Evolutionary conservation across 768 basidiomycete species (phyloP).

Genomic region (Boletus reticulatus): DNA sequence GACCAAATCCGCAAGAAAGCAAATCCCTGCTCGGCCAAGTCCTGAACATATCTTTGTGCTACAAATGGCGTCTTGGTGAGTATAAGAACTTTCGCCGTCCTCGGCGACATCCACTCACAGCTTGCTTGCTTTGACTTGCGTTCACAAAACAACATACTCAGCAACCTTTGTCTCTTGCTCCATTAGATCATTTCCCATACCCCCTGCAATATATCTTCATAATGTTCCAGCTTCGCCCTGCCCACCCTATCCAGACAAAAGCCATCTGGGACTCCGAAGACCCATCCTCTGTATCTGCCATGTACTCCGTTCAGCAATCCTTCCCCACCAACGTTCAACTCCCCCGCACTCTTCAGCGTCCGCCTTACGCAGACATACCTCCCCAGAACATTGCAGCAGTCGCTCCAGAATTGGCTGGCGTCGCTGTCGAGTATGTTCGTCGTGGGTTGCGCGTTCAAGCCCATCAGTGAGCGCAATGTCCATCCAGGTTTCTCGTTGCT

Average conservation of each 20-base stretch:
- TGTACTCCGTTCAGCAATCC: constrained; percentile 30
- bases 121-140: not conserved
- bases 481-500: constrained; percentile 25
- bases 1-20: constrained; percentile 32
- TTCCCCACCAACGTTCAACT: constrained; percentile 51
- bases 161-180: constrained; percentile 18
- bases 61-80: constrained; percentile 19
- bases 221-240: constrained; percentile 36
- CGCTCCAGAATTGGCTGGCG: constrained; percentile 46
- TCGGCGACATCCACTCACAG: constrained; percentile 16
- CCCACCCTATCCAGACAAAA: constrained; percentile 36
- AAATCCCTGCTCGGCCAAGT: constrained; percentile 14
- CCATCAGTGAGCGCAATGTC: constrained; percentile 36
- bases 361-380: constrained; percentile 55
- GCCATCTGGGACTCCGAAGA: constrained; percentile 36
- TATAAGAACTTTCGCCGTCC: constrained; percentile 29
- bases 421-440: constrained; percentile 64
- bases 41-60: constrained; percentile 35
- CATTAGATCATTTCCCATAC: constrained; percentile 18
- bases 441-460: constrained; percentile 47
- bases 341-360: constrained; percentile 68
- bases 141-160: constrained; percentile 12
- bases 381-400: constrained; percentile 53
- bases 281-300: constrained; percentile 21
- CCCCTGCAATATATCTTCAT: constrained; percentile 7